Evolutionary conservation across 768 basidiomycete genomes (phyloP).

Genomic region (Lentinula detonsa): DNA sequence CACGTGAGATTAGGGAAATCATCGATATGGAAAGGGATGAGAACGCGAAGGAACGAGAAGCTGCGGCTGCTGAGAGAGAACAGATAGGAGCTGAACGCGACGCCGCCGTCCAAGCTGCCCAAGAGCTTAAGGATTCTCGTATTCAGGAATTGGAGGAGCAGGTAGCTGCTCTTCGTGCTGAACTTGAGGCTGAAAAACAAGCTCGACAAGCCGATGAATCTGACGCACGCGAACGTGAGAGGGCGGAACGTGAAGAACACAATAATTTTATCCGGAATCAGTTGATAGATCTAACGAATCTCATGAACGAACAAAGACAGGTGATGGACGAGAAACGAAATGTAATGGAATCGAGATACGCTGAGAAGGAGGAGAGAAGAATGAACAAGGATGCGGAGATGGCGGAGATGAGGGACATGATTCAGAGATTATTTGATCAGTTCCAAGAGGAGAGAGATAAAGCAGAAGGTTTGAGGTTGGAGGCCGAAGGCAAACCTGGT

Average conservation of each 20-base stretch:
- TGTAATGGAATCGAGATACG: constrained; percentile 55
- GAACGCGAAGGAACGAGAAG: constrained; percentile 47
- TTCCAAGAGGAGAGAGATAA: constrained; percentile 44
- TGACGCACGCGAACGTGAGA: constrained; percentile 56
- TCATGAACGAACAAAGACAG: constrained; percentile 63
- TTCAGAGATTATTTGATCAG: constrained; percentile 51
- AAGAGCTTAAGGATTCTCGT: constrained; percentile 48
- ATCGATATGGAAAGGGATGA: constrained; percentile 58
- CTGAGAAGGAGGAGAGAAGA: constrained; percentile 54
- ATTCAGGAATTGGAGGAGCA: constrained; percentile 61
- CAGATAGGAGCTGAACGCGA: constrained; percentile 41
- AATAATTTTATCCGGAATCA: constrained; percentile 57
- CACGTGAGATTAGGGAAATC: constrained; percentile 52
- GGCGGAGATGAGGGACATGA: constrained; percentile 55
- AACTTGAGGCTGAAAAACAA: constrained; percentile 60
- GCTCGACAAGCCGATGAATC: constrained; percentile 52
- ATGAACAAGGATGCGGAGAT: constrained; percentile 52
- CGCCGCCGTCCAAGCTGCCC: constrained; percentile 38
- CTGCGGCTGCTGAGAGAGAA: constrained; percentile 48
- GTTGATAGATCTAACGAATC: constrained; percentile 64
- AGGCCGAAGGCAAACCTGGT: constrained; percentile 54
- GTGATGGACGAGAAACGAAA: constrained; percentile 54
- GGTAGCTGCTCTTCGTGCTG: constrained; percentile 45
- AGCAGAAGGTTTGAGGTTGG: constrained; percentile 47
- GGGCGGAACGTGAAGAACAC: constrained; percentile 50